phyloP scores from a whole-genome alignment of 805 yeast genomes.

The Sugiyamaella boreocaroliniensis region DNA sequence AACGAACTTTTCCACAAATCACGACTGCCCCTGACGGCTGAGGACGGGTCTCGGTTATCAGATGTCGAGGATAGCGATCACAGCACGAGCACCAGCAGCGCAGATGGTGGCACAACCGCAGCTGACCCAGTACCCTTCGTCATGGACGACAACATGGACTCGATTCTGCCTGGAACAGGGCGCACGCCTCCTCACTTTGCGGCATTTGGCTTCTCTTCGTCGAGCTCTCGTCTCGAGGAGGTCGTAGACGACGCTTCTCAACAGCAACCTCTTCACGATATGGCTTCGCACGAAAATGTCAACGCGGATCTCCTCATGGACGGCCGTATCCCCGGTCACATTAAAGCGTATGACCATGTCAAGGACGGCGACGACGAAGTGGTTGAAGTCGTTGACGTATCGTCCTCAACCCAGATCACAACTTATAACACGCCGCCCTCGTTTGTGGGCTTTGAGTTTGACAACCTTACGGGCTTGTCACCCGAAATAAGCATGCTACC shows the following conservation, averaged over 20 bases:
- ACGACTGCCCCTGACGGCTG: not conserved
- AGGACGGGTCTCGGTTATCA: not conserved
- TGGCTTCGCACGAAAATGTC: not conserved
- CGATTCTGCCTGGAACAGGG: not conserved
- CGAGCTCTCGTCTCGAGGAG: not conserved
- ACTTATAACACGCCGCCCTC: not conserved
- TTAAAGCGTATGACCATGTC: not conserved
- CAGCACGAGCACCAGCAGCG: not conserved
- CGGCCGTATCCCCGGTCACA: not conserved
- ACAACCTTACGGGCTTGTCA: not conserved
- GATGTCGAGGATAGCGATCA: not conserved
- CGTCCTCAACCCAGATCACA: not conserved
- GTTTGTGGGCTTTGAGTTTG: not conserved
- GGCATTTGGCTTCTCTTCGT: not conserved
- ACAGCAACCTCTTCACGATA: not conserved
- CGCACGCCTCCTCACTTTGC: not conserved
- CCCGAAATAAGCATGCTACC: not conserved
- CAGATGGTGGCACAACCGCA: not conserved
- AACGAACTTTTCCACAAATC: not conserved
- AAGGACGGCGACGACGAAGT: not conserved
- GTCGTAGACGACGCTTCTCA: not conserved
- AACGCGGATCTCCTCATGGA: not conserved
- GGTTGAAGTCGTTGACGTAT: not conserved
- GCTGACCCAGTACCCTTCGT: not conserved
- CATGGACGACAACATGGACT: not conserved